Evolutionary conservation across 148 eudicot genomes (phyloP).

Genomic region (Silene latifolia): DNA sequence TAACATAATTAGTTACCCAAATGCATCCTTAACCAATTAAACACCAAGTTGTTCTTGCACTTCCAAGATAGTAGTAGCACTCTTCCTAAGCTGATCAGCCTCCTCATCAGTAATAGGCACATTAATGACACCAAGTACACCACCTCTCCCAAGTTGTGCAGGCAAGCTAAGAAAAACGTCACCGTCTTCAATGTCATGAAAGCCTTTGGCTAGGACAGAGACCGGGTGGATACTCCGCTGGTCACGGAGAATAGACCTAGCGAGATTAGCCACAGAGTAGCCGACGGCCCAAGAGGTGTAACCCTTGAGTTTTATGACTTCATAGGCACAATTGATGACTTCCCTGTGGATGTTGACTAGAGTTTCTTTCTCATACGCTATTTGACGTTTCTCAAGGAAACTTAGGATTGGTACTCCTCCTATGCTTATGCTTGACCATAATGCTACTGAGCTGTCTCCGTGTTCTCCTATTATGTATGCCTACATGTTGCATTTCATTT

Average conservation of each 20-base stretch:
- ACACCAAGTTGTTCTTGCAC: slow-evolving; percentile 65
- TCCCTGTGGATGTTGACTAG: slow-evolving; percentile 69
- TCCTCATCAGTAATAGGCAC: slow-evolving; percentile 78
- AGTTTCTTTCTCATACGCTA: slow-evolving; percentile 60
- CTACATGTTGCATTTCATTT: slow-evolving; percentile 25
- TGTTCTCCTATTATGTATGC: slow-evolving; percentile 94
- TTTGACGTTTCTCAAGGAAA: slow-evolving; percentile 66
- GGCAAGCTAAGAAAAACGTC: slow-evolving; percentile 87
- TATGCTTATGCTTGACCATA: slow-evolving; percentile 94
- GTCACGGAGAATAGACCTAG: slow-evolving; percentile 63
- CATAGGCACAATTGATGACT: slow-evolving; percentile 82
- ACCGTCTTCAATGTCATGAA: slow-evolving; percentile 63
- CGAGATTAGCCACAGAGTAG: slow-evolving; percentile 80
- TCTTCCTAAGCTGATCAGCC: slow-evolving; percentile 42
- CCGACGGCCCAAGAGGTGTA: slow-evolving; percentile 99
- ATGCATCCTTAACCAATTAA: slow-evolving; percentile 16
- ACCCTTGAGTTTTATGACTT: slow-evolving; percentile 83
- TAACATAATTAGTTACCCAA: neutral
- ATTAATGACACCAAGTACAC: slow-evolving; percentile 69
- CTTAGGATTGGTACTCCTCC: slow-evolving; percentile 85
- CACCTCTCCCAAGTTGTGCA: slow-evolving; percentile 78
- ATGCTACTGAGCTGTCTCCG: slow-evolving; percentile 93
- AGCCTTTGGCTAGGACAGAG: slow-evolving; percentile 71
- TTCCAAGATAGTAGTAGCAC: slow-evolving; percentile 70
- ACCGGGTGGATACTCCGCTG: slow-evolving; percentile 87